Evolutionary conservation across 1,284 basidiomycete species (phyloP).

Genomic region (Hypsizygus ulmarius): DNA sequence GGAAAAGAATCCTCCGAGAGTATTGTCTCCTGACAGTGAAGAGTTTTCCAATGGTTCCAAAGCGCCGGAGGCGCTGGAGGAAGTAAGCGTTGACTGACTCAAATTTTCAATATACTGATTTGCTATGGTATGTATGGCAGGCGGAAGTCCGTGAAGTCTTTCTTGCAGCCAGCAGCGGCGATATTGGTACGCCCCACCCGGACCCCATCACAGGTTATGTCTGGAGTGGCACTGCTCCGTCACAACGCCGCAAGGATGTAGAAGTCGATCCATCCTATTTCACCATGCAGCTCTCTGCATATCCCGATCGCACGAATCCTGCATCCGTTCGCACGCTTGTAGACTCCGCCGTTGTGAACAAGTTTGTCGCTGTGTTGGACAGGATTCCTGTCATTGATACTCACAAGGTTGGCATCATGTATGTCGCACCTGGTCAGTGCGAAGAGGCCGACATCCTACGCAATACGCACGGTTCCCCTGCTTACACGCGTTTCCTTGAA

Average conservation of each 20-base stretch:
- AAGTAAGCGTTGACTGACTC: constrained; percentile 13
- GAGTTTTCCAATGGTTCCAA: constrained; percentile 6
- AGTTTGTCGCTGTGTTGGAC: constrained; percentile 74
- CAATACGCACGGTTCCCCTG: constrained; percentile 92
- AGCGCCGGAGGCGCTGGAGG: neutral
- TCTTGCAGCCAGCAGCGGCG: constrained; percentile 17
- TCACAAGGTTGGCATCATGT: constrained; percentile 95
- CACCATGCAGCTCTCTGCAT: constrained; percentile 83
- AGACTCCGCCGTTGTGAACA: constrained; percentile 51
- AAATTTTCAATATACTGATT: neutral
- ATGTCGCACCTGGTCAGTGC: constrained; percentile 90
- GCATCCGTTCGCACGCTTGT: constrained; percentile 48
- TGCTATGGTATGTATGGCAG: constrained; percentile 15
- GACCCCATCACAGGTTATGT: constrained; percentile 78
- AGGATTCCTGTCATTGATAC: constrained; percentile 95
- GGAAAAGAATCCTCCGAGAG: constrained; percentile 50
- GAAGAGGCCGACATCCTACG: constrained; percentile 84
- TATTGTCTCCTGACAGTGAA: constrained; percentile 28
- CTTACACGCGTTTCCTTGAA: constrained; percentile 91
- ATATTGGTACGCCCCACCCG: constrained; percentile 39
- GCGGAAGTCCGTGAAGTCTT: constrained; percentile 29
- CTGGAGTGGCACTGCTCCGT: constrained; percentile 82
- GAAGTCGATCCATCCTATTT: constrained; percentile 86
- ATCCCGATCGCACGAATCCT: constrained; percentile 48
- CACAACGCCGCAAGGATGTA: constrained; percentile 83